Base-by-base conservation (phyloP, 352 stramenopile species). In the Phytophthora pini region DNA sequence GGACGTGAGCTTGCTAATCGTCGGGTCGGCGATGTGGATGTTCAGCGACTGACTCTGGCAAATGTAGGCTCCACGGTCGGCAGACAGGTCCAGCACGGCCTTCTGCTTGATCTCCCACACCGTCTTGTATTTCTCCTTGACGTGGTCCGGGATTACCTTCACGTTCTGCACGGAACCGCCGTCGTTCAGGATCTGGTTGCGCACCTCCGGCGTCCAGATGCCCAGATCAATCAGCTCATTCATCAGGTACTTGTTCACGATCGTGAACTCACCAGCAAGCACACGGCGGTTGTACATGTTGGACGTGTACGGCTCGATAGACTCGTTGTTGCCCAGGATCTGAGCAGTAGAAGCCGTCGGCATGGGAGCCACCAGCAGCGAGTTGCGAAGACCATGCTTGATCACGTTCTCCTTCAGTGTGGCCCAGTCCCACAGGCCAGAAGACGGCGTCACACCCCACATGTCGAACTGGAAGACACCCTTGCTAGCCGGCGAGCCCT, bases 251-350 rank as follows among this genome's bases (percentile, higher is more conserved):
- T 99, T 99, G 90, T 99, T 99, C 13, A 99, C 97, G 49, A 99
- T 94, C 40, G 97, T 99, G 79, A 99, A 99, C 77, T 99, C 98
- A 53, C 98, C 98, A 2, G 98, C 97, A 22, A 99, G 87, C 44
- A 99, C 97, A 58, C 98, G 96, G 26, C 98, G 94, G 68, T 98
- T 99, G 95, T 99, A 99, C 92, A 99, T 99, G 84, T 99, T 99
- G 61, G 87, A 97, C 44, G 97, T 99, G 81, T 98, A 99, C 32
- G 97, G 97, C 80, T 99, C 98, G 27, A 98, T 98, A 34, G 90
- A 98, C 76, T 99, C 98, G 78, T 99, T 99, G 87, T 99, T 99
- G 57, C 98, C 98, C 10, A 99, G 79, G 72, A 99, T 99, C 77
- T 99, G 97, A 10, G 97, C 97, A 9, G 98, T 99, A 26, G 97